Conservation (phyloP, 306 rosid genomes). For the Alnus glutinosa region DNA sequence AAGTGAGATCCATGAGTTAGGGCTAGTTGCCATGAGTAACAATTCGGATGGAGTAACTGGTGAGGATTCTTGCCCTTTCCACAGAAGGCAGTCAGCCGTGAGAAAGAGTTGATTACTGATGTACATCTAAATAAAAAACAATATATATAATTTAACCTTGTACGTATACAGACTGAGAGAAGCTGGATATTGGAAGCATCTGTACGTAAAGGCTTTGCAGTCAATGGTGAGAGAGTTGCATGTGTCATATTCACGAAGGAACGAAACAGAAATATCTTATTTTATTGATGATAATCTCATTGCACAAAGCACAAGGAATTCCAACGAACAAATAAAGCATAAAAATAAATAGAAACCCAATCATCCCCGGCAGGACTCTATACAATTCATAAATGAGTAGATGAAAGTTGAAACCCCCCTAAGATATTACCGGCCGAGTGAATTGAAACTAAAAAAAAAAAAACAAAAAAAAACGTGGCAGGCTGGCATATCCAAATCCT, state of each 20-base stretch:
- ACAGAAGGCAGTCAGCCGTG: too few species aligned
- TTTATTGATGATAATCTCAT: constrained; percentile 3
- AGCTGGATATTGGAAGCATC: too few species aligned
- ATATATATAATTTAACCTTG: too few species aligned
- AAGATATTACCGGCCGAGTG: background rate
- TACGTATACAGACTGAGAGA: too few species aligned
- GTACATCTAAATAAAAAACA: too few species aligned
- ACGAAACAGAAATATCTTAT: background rate
- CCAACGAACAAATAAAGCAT: constrained; percentile 3
- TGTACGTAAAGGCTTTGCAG: background rate
- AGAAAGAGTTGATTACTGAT: too few species aligned
- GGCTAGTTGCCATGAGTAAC: too few species aligned
- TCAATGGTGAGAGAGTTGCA: background rate
- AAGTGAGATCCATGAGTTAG: too few species aligned
- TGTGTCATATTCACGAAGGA: background rate
- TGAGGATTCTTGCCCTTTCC: too few species aligned
- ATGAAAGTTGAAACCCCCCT: background rate
- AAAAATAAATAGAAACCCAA: constrained; percentile 43
- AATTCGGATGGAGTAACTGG: too few species aligned
- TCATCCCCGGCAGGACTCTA: constrained; percentile 47
- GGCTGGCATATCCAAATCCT: constrained; percentile 38
- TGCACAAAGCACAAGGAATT: background rate
- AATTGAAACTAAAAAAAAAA: constrained; percentile 33
- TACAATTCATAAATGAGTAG: constrained; percentile 12
- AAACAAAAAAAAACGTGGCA: constrained; percentile 28